These are phyloP conservation scores for Chaetomidium leptoderma DNA, from an alignment of 495 filamentous ascomycete genomes.

Conservation along the genomic window DNA sequence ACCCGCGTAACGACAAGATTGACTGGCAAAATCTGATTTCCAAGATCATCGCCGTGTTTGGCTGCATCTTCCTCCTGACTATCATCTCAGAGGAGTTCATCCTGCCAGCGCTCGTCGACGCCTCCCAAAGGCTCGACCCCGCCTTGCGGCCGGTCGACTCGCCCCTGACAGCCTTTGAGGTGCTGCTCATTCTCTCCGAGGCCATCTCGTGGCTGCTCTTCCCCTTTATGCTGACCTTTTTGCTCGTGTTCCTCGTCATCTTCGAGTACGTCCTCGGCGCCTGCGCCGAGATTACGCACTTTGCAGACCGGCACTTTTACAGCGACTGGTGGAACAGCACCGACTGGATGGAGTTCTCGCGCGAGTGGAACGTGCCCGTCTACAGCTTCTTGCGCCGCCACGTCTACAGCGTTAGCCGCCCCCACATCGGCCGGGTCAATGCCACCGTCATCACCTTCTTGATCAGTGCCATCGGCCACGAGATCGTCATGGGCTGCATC, in stretches of 20 bases:
- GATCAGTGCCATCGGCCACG: slow-evolving; percentile 82
- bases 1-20: slow-evolving; percentile 70
- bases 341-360: slow-evolving; percentile 92
- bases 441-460: slow-evolving; percentile 92
- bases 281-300: slow-evolving; percentile 90
- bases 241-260: slow-evolving; percentile 93
- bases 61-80: slow-evolving; percentile 92
- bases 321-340: slow-evolving; percentile 92
- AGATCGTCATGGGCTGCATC: slow-evolving; percentile 96
- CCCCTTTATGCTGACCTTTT: slow-evolving; percentile 94
- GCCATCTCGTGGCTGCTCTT: slow-evolving; percentile 92
- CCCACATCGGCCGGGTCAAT: slow-evolving; percentile 67
- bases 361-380: slow-evolving; percentile 98
- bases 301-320: slow-evolving; percentile 94
- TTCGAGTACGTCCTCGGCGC: slow-evolving; percentile 96
- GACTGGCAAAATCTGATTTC: slow-evolving; percentile 78
- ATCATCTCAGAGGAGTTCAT: slow-evolving; percentile 94
- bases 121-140: slow-evolving; percentile 59
- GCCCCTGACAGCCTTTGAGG: slow-evolving; percentile 57
- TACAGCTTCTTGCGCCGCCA: slow-evolving; percentile 95
- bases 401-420: slow-evolving; percentile 78
- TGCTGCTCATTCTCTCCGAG: slow-evolving; percentile 75
- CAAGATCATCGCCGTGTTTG: slow-evolving; percentile 88
- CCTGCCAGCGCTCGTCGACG: slow-evolving; percentile 79
- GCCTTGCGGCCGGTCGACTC: slow-evolving; percentile 18